Evolutionary conservation across 352 stramenopile species (phyloP).

Genomic region (Pythium dissimile): DNA sequence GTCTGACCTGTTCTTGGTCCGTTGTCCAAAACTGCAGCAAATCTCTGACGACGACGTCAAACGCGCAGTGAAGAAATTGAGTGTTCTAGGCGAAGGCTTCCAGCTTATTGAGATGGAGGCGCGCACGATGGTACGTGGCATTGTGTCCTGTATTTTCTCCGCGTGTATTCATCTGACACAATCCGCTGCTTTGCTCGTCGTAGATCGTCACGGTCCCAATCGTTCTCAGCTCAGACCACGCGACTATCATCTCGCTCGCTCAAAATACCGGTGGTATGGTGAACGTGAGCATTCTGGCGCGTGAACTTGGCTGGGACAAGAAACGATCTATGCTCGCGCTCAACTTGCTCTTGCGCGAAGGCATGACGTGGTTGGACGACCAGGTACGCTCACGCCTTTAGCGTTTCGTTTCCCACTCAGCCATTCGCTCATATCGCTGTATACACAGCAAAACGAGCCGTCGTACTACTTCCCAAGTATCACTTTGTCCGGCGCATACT

Average conservation of each 20-base stretch:
- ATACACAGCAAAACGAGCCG: slow-evolving; percentile 44
- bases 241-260: slow-evolving; percentile 88
- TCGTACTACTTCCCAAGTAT: slow-evolving; percentile 89
- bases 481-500: slow-evolving; percentile 73
- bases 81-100: slow-evolving; percentile 92
- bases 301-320: slow-evolving; percentile 85
- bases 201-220: slow-evolving; percentile 94
- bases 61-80: slow-evolving; percentile 94
- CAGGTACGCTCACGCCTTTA: slow-evolving; percentile 37
- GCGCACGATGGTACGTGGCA: slow-evolving; percentile 75
- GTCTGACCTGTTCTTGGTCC: neutral
- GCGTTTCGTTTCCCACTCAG: neutral
- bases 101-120: slow-evolving; percentile 91
- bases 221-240: slow-evolving; percentile 94
- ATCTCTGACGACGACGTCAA: slow-evolving; percentile 93
- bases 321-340: slow-evolving; percentile 92
- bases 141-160: neutral
- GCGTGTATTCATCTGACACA: slow-evolving; percentile 20
- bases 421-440: neutral
- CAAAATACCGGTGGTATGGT: slow-evolving; percentile 88
- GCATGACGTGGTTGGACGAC: slow-evolving; percentile 97
- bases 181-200: neutral
- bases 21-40: slow-evolving; percentile 28
- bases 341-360: slow-evolving; percentile 90
- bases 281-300: slow-evolving; percentile 78